Conservation (phyloP, 2,329 filamentous ascomycete species). For the Penicillium sp. region DNA sequence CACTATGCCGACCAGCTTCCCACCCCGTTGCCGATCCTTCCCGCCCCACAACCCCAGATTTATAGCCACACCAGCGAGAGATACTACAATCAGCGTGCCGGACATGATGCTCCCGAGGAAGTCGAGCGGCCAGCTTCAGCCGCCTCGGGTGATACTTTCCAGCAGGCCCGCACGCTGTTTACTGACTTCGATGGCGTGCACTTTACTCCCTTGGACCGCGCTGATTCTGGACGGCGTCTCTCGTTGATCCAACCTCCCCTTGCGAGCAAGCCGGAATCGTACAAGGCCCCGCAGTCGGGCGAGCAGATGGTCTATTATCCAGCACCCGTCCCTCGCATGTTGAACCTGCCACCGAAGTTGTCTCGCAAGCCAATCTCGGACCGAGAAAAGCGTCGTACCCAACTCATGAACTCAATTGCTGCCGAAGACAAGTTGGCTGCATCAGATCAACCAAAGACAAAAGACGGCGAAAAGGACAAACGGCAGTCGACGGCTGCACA, state of each 20-base stretch:
- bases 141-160: conserved; percentile 52
- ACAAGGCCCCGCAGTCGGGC: conserved; percentile 57
- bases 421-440: conserved; percentile 51
- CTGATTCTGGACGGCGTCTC: conserved; percentile 35
- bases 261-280: conserved; percentile 42
- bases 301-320: conserved; percentile 94
- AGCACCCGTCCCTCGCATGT: conserved; percentile 88
- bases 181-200: conserved; percentile 57
- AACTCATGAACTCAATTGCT: conserved; percentile 70
- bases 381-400: conserved; percentile 72
- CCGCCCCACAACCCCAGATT: conserved; percentile 17
- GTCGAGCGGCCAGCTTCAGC: conserved; percentile 43
- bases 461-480: conserved; percentile 26
- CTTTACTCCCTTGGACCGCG: conserved; percentile 35
- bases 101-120: conserved; percentile 13
- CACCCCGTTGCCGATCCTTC: conserved; percentile 8
- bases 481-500: conserved; percentile 68
- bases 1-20: conserved; percentile 25
- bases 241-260: conserved; percentile 46
- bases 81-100: conserved; percentile 25
- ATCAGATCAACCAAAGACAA: conserved; percentile 22
- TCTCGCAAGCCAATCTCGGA: conserved; percentile 71
- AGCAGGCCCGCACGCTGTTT: conserved; percentile 50
- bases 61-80: conserved; percentile 15
- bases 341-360: conserved; percentile 87